Conservation (phyloP, 2,329 filamentous ascomycete species). For the Neurospora sp. region DNA sequence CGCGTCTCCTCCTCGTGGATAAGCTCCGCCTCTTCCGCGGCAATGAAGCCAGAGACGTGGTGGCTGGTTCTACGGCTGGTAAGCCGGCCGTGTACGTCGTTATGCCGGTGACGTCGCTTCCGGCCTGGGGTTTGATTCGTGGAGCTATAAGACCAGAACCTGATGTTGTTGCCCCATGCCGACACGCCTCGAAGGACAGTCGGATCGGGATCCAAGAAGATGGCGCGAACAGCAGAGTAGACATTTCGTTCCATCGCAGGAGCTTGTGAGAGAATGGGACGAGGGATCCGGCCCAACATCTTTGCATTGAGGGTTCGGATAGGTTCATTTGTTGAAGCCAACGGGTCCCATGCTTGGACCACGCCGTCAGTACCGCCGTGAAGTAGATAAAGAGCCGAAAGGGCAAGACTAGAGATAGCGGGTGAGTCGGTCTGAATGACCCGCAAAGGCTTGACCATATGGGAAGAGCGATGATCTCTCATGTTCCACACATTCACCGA, state of each 20-base stretch:
- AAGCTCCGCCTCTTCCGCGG: slow-evolving; percentile 74
- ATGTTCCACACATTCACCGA: slow-evolving; percentile 78
- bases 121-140: slow-evolving; percentile 64
- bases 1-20: slow-evolving; percentile 60
- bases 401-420: slow-evolving; percentile 69
- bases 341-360: slow-evolving; percentile 93
- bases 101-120: slow-evolving; percentile 69
- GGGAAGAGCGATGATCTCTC: slow-evolving; percentile 51
- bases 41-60: slow-evolving; percentile 72
- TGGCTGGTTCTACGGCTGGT: slow-evolving; percentile 49
- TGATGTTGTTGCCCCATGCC: slow-evolving; percentile 75
- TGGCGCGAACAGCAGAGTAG: slow-evolving; percentile 72
- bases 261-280: slow-evolving; percentile 49
- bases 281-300: slow-evolving; percentile 72
- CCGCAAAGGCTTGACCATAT: slow-evolving; percentile 61
- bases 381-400: slow-evolving; percentile 80
- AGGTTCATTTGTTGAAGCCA: slow-evolving; percentile 69
- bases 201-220: slow-evolving; percentile 79
- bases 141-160: slow-evolving; percentile 91
- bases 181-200: slow-evolving; percentile 78
- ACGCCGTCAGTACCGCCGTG: slow-evolving; percentile 92
- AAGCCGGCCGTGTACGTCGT: slow-evolving; percentile 44
- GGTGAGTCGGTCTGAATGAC: slow-evolving; percentile 86
- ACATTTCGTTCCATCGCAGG: slow-evolving; percentile 58
- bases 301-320: slow-evolving; percentile 81